Evolutionary conservation across 306 rosid species (phyloP), one percentile per base, ranked within the genome.

Genomic region (Fragaria nilgerrensis): DNA sequence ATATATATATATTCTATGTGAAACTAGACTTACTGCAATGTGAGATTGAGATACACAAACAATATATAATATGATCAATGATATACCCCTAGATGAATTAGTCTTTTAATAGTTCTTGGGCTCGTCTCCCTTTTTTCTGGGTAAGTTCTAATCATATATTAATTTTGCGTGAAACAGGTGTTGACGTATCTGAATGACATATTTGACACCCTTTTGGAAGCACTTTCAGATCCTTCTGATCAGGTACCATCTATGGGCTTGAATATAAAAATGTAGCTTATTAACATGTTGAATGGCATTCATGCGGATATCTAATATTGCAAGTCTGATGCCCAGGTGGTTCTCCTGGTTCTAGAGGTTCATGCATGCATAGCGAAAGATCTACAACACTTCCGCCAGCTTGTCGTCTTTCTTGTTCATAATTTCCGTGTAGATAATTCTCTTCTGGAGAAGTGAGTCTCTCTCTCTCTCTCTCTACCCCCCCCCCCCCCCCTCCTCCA

Each of bases 361-460:
- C 98, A 91, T 82, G 99, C 99, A 20, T 87, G 94, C 87, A 96
- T 96, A 71, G 98, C 99, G 27, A 77, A 87, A 84, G 99, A 96
- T 82, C 86, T 78, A 76, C 90, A 82, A 67, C 98, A 93, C 86
- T 96, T 96, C 75, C 90, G 77, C 64, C 91, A 91, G 70, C 97
- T 96, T 83, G 93, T 96, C 50, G 91, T 87, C 83, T 91, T 84
- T 84, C 90, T 96, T 56, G 92, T 93, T 70, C 86, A 93, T 86
- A 91, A 85, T 83, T 96, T 96, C 72, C 95, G 90, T 76, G 14
- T 76, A 49, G 90, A 92, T 75, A 84, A 87, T 89, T 89, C 94
- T 81, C 98, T 96, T 80, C 83, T 96, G 85, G 97, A 92, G 84
- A 92, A 89, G 99, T 96, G 85, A 87, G 92, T 70, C 78, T 68